phyloP scores from a whole-genome alignment of 352 stramenopile genomes.

The Phytophthora agathidicida region DNA sequence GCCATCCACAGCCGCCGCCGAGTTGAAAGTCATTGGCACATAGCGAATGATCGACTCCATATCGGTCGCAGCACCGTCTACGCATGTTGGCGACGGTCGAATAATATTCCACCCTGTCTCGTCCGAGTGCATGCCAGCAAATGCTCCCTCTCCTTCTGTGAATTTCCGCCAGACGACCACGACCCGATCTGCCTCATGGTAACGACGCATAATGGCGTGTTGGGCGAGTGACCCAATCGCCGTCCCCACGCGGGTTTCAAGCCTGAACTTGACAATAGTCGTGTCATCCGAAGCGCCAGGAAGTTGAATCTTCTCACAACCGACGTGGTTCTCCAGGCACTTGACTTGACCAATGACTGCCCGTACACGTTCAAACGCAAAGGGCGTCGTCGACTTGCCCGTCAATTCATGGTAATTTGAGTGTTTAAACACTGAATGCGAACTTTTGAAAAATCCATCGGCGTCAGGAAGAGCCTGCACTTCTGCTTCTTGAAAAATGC shows the following conservation, averaged over 20 bases:
- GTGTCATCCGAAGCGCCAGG: conserved; percentile 29
- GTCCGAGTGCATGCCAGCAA: conserved; percentile 54
- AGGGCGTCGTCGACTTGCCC: conserved; percentile 20
- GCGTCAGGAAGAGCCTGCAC: background rate
- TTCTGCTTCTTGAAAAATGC: conserved; percentile 7
- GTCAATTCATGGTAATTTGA: conserved; percentile 21
- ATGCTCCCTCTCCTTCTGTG: conserved; percentile 40
- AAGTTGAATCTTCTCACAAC: conserved; percentile 16
- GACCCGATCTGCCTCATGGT: conserved; percentile 45
- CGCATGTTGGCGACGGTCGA: conserved; percentile 6
- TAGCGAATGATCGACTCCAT: conserved; percentile 31
- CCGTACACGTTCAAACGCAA: conserved; percentile 22
- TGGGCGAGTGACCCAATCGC: conserved; percentile 9
- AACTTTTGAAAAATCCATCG: background rate
- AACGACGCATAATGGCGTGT: conserved; percentile 45
- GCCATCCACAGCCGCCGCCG: background rate
- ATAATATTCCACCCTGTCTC: conserved; percentile 60
- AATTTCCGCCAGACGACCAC: conserved; percentile 58
- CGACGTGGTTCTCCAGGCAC: conserved; percentile 22
- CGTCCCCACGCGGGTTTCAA: conserved; percentile 4
- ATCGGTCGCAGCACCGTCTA: conserved; percentile 4
- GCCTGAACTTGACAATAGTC: conserved; percentile 29
- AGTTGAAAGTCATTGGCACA: conserved; percentile 30
- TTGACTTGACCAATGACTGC: background rate
- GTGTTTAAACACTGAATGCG: background rate